phyloP scores from a whole-genome alignment of 768 basidiomycete species.

The Amanita pallidorosea region DNA sequence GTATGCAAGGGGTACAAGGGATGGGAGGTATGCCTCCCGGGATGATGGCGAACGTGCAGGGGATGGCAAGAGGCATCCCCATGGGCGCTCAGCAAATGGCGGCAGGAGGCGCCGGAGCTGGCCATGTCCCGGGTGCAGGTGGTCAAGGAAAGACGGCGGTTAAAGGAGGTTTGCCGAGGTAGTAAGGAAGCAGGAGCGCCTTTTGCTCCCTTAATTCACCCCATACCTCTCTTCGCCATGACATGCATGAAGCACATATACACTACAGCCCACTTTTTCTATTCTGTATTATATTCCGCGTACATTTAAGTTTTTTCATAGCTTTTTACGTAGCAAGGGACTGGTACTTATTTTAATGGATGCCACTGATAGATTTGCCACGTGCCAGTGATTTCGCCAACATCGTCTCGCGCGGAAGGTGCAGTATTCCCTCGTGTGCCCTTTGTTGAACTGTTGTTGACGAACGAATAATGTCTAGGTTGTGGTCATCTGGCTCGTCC shows the following conservation, averaged over 20 bases:
- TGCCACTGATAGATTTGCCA: neutral
- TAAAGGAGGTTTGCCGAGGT: slow-evolving; percentile 3
- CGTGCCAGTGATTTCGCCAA: neutral
- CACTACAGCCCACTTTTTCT: neutral
- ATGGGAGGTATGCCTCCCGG: slow-evolving; percentile 5
- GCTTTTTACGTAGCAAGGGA: neutral
- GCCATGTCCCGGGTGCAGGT: neutral
- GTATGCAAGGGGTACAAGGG: slow-evolving; percentile 3
- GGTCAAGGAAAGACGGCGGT: slow-evolving; percentile 3
- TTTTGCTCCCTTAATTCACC: neutral
- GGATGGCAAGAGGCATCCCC: slow-evolving; percentile 6
- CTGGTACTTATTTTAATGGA: neutral
- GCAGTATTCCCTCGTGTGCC: neutral
- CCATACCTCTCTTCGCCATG: neutral
- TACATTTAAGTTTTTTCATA: neutral
- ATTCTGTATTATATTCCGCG: slow-evolving; percentile 2
- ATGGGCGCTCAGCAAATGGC: slow-evolving; percentile 6
- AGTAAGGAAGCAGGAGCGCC: neutral
- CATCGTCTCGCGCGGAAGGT: neutral
- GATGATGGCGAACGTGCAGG: slow-evolving; percentile 5
- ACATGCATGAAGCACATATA: neutral
- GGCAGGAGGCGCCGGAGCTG: neutral
- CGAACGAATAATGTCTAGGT: neutral
- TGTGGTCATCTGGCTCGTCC: neutral
- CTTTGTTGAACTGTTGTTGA: neutral